Conservation (phyloP, 2,329 filamentous ascomycete genomes). For the Ascochyta koolunga region DNA sequence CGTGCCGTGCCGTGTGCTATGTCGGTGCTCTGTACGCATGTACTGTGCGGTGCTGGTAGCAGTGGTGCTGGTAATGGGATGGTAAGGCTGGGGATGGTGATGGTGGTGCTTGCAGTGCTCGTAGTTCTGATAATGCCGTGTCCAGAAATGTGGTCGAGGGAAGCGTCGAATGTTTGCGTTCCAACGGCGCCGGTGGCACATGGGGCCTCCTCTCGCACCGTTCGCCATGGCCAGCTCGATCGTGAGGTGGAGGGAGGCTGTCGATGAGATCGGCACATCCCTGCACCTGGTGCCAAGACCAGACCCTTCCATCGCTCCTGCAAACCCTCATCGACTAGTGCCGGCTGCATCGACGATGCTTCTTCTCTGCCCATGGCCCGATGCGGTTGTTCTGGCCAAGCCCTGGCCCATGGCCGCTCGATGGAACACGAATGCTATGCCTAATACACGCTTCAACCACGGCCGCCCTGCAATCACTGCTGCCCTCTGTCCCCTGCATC, state of each 20-base stretch:
- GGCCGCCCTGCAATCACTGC: neutral
- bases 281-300: slow-evolving; percentile 1
- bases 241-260: slow-evolving; percentile 10
- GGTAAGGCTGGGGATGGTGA: neutral
- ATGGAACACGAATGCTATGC: neutral
- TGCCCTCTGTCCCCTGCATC: no score
- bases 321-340: neutral
- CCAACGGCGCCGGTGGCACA: slow-evolving; percentile 3
- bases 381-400: neutral
- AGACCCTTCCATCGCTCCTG: neutral
- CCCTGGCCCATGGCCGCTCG: neutral
- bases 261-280: slow-evolving; percentile 10
- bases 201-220: neutral
- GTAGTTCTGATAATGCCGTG: no score
- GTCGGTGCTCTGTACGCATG: no score
- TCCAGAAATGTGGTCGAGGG: no score
- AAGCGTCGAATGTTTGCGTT: no score
- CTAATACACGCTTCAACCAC: no score
- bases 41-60: neutral
- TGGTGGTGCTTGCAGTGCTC: no score
- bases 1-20: no score
- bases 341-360: slow-evolving; percentile 6
- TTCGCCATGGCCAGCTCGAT: slow-evolving; percentile 4
- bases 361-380: neutral
- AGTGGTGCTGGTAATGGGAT: neutral